These are phyloP conservation scores for Clavariopsis aquatica DNA, from an alignment of 495 filamentous ascomycete genomes.

Conservation along the genomic window DNA sequence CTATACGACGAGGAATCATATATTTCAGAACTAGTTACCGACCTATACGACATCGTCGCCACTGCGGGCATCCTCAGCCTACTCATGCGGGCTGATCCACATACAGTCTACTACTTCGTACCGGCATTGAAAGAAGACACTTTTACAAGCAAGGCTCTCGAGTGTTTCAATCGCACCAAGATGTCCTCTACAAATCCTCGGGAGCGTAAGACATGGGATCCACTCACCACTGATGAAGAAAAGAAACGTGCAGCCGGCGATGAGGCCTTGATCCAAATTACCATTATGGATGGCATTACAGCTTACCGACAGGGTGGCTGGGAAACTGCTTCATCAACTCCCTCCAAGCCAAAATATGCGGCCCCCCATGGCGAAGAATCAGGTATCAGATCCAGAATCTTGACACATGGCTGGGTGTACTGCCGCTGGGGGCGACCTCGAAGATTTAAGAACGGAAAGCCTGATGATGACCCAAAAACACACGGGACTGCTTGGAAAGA, in stretches of 20 bases:
- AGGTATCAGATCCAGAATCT: conserved; percentile 24
- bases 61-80: conserved; percentile 20
- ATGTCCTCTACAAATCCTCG: conserved; percentile 19
- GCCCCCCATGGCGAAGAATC: neutral
- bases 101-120: conserved; percentile 32
- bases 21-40: neutral
- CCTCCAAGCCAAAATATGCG: neutral
- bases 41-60: conserved; percentile 19
- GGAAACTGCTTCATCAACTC: conserved; percentile 7
- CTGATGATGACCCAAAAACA: conserved; percentile 1
- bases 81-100: conserved; percentile 23
- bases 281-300: conserved; percentile 20
- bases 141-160: conserved; percentile 17
- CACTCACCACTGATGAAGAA: conserved; percentile 2
- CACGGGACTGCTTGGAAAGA: conserved; percentile 25
- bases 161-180: conserved; percentile 22
- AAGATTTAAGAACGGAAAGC: conserved; percentile 16
- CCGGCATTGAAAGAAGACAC: conserved; percentile 31
- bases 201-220: conserved; percentile 2
- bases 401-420: conserved; percentile 33
- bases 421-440: conserved; percentile 30
- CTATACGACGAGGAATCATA: too few species aligned
- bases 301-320: conserved; percentile 32
- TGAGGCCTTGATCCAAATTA: conserved; percentile 15
- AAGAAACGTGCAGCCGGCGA: conserved; percentile 13